These are phyloP conservation scores for Paramecium sexaurelia DNA, from an alignment of 73 alveolate species.

Conservation along the genomic window DNA sequence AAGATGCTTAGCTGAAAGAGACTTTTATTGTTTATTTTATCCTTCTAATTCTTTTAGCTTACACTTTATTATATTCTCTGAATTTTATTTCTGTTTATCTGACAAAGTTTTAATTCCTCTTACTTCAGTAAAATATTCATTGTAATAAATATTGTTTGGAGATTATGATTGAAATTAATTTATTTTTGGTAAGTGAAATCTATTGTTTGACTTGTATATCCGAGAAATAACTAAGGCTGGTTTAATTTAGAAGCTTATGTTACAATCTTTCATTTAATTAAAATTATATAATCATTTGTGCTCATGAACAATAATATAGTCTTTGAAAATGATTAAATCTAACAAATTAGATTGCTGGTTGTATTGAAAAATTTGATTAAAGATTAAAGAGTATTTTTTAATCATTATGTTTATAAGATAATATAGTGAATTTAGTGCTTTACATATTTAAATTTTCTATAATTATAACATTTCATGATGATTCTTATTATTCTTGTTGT, in stretches of 20 bases:
- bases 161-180: neutral
- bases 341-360: neutral
- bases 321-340: neutral
- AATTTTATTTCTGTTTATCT: neutral
- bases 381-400: neutral
- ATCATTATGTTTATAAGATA: neutral
- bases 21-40: neutral
- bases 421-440: neutral
- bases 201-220: neutral
- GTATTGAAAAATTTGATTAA: neutral
- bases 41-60: neutral
- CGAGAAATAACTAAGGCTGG: slow-evolving; percentile 15
- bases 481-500: neutral
- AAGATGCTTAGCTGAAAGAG: slow-evolving; percentile 22
- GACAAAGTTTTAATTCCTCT: slow-evolving; percentile 15
- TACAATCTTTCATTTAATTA: slow-evolving; percentile 15
- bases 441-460: neutral
- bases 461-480: neutral
- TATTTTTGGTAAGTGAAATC: slow-evolving; percentile 37
- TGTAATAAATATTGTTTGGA: slow-evolving; percentile 26
- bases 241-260: slow-evolving; percentile 17
- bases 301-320: neutral
- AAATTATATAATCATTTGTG: neutral
- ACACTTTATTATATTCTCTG: neutral
- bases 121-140: slow-evolving; percentile 34